These are phyloP conservation scores for Ceratobasidium sp. DNA, from an alignment of 1,284 basidiomycete genomes.

Conservation along the genomic window DNA sequence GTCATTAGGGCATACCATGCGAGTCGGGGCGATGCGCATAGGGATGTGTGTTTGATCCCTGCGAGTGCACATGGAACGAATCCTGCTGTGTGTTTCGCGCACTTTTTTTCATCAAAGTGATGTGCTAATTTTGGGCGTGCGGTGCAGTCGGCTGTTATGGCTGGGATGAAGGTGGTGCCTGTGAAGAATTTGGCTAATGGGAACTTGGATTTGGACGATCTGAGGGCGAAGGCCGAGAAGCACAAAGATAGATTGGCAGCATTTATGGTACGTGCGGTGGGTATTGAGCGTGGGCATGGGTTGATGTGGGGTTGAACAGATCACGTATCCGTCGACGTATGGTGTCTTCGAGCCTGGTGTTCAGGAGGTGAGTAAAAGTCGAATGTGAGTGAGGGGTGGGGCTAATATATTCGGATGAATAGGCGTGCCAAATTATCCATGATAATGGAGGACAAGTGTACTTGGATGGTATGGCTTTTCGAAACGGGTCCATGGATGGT, in stretches of 20 bases:
- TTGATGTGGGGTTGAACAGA: constrained; percentile 58
- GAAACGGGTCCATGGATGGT: not conserved
- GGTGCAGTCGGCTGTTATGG: constrained; percentile 94
- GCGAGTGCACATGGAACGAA: constrained; percentile 97
- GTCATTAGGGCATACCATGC: constrained; percentile 96
- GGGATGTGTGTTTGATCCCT: constrained; percentile 94
- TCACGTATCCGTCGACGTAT: constrained; percentile 95
- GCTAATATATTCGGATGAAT: constrained; percentile 12
- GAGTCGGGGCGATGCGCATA: constrained; percentile 83
- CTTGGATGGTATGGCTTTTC: constrained; percentile 75
- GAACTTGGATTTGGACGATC: constrained; percentile 88
- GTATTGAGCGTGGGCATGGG: not conserved
- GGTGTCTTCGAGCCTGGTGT: constrained; percentile 97
- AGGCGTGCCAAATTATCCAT: constrained; percentile 94
- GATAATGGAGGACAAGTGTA: constrained; percentile 97
- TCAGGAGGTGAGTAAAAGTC: constrained; percentile 64
- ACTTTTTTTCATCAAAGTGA: constrained; percentile 17
- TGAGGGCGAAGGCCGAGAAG: constrained; percentile 87
- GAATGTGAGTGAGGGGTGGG: not conserved
- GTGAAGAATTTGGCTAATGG: constrained; percentile 91
- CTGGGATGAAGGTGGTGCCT: constrained; percentile 94
- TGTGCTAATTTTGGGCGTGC: constrained; percentile 14
- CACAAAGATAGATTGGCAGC: constrained; percentile 93
- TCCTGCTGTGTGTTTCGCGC: constrained; percentile 72
- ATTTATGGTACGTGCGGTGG: constrained; percentile 81